Evolutionary conservation across 2,329 filamentous ascomycete species (phyloP).

Genomic region (Fusarium sp.): DNA sequence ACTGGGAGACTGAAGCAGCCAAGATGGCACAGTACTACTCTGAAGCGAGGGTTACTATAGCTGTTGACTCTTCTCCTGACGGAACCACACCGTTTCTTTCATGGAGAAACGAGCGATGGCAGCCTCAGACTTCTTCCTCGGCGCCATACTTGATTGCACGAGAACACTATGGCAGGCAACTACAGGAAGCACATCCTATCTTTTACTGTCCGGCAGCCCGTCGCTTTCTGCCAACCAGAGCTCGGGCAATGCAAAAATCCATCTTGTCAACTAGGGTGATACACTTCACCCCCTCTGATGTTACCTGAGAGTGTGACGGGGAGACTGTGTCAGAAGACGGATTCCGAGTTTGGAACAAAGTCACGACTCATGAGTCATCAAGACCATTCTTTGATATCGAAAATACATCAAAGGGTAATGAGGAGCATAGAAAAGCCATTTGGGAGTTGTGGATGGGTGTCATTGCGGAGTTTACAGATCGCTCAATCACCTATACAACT

Average conservation of each 20-base stretch:
- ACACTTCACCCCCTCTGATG: background rate
- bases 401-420: background rate
- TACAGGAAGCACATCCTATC: background rate
- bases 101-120: background rate
- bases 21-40: background rate
- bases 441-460: background rate
- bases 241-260: background rate
- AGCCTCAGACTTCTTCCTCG: background rate
- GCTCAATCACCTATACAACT: background rate
- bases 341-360: background rate
- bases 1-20: background rate
- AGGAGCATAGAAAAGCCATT: background rate
- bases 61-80: background rate
- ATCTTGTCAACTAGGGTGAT: background rate
- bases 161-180: background rate
- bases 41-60: background rate
- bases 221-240: background rate
- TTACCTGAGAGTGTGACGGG: background rate
- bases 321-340: background rate
- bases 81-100: background rate
- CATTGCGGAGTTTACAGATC: background rate
- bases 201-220: background rate
- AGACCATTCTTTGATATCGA: background rate
- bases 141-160: background rate
- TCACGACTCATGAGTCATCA: background rate